Percentiles rank a stretch among this genome's conserved stretches.
phyloP scores from a whole-genome alignment of 176 grass and related monocot genomes.

The Typha latifolia region DNA sequence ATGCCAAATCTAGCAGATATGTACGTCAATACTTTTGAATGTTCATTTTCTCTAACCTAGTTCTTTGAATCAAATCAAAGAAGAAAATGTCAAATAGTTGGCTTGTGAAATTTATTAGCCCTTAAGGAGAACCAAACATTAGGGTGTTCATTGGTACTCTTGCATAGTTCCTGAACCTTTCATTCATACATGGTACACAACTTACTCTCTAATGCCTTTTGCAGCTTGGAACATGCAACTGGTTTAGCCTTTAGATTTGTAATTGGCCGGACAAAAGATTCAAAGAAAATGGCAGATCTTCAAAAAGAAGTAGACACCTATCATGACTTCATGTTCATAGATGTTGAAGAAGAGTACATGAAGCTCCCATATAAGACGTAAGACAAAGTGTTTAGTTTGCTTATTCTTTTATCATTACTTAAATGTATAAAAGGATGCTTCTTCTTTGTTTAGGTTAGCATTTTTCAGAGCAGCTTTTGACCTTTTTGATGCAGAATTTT shows the following conservation, averaged over 20 bases:
- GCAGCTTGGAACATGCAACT: slow-evolving; percentile 77
- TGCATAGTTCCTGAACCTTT: not conserved
- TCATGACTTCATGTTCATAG: slow-evolving; percentile 92
- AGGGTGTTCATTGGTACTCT: not conserved
- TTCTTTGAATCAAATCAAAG: too few species aligned
- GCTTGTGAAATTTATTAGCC: too few species aligned
- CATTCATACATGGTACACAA: not conserved
- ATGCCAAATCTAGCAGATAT: too few species aligned
- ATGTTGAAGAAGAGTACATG: slow-evolving; percentile 65
- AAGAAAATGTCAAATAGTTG: too few species aligned
- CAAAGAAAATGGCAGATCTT: slow-evolving; percentile 66
- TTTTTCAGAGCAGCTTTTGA: slow-evolving; percentile 96
- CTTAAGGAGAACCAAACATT: too few species aligned
- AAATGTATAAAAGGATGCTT: slow-evolving; percentile 1
- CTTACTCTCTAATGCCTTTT: slow-evolving; percentile 15
- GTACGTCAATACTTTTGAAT: too few species aligned
- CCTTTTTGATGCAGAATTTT: slow-evolving; percentile 89
- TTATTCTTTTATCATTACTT: slow-evolving; percentile 1
- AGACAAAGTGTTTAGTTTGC: slow-evolving; percentile 11
- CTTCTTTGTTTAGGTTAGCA: slow-evolving; percentile 57
- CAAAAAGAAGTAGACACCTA: slow-evolving; percentile 69
- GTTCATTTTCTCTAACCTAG: too few species aligned
- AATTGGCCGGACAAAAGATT: slow-evolving; percentile 50
- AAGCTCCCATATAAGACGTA: slow-evolving; percentile 81
- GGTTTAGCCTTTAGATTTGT: slow-evolving; percentile 96